A percentile compares a stretch with the other conserved stretches of the same genome.
phyloP scores from a whole-genome alignment of 345 rosid species.

The Brassica juncea region DNA sequence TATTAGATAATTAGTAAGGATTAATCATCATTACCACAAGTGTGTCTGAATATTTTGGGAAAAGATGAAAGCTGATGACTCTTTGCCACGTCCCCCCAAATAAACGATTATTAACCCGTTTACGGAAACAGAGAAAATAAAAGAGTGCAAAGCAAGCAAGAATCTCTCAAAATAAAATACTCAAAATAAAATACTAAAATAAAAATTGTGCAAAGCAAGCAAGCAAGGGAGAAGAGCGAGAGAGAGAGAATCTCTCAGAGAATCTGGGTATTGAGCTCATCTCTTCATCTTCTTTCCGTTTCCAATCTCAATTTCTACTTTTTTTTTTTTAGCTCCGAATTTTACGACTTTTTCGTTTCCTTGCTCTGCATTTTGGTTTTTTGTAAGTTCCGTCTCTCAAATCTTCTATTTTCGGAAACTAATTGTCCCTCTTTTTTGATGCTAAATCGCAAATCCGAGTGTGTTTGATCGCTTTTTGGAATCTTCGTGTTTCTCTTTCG shows the following conservation, averaged over 20 bases:
- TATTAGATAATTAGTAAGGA: background rate
- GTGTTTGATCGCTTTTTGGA: constrained; percentile 1
- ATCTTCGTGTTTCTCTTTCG: background rate
- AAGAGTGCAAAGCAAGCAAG: background rate
- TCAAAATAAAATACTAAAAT: background rate
- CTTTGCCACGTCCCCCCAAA: constrained; percentile 32
- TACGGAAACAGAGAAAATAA: constrained; percentile 5
- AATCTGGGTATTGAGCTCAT: constrained; percentile 41
- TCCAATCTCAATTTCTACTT: background rate
- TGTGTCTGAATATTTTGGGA: background rate
- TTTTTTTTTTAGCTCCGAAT: too few species aligned
- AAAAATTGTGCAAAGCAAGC: too few species aligned
- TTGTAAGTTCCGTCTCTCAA: constrained; percentile 26
- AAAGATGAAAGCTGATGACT: constrained; percentile 29
- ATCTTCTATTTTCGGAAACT: constrained; percentile 12
- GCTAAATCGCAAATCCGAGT: constrained; percentile 9
- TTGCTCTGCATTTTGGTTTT: constrained; percentile 13
- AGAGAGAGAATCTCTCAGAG: constrained; percentile 19
- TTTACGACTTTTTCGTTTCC: background rate
- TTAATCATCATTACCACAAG: constrained; percentile 23
- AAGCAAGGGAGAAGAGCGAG: constrained; percentile 20
- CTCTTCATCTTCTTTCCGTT: constrained; percentile 18
- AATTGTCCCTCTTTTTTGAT: background rate
- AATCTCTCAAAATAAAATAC: too few species aligned
- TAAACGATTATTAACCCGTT: background rate